Evolutionary conservation across 2,329 filamentous ascomycete species (phyloP).

Genomic region (Scortechinia acanthostroma): DNA sequence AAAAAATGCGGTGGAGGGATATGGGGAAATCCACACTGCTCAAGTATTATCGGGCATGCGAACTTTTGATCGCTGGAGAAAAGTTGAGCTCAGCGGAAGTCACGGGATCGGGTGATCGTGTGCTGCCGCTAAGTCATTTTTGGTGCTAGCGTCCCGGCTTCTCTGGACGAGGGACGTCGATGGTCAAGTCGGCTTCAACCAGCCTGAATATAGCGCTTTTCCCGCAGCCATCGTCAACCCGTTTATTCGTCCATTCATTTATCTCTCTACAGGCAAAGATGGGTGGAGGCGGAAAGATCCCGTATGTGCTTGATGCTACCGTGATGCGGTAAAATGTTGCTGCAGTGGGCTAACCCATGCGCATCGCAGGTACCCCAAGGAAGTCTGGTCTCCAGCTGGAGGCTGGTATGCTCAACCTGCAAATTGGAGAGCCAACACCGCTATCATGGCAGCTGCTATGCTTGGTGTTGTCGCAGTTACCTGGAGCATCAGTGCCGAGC

Average conservation of each 20-base stretch:
- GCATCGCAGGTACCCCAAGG: conserved; percentile 78
- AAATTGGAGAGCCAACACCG: conserved; percentile 93
- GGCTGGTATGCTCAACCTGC: conserved; percentile 93
- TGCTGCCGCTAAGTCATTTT: background rate
- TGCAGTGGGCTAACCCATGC: conserved; percentile 8
- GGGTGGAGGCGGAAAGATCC: conserved; percentile 2
- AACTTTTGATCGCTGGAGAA: background rate
- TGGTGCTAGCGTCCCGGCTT: background rate
- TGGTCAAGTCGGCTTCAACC: background rate
- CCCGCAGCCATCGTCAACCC: no score
- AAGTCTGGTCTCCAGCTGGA: conserved; percentile 97
- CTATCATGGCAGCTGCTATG: conserved; percentile 64
- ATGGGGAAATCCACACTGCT: no score
- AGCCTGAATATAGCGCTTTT: no score
- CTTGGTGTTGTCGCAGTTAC: conserved; percentile 60
- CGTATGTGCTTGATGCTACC: background rate
- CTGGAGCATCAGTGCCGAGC: conserved; percentile 68
- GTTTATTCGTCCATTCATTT: background rate
- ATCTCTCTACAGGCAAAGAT: background rate
- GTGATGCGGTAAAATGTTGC: background rate
- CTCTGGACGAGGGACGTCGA: background rate
- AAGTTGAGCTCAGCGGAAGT: background rate
- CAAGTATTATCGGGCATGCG: no score
- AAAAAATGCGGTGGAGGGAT: no score
- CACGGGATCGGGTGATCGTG: background rate